A percentile compares a stretch with the other conserved stretches of the same genome.
Evolutionary conservation across 805 yeast genomes (phyloP).

Genomic region (Cyberlindnera veronae): DNA sequence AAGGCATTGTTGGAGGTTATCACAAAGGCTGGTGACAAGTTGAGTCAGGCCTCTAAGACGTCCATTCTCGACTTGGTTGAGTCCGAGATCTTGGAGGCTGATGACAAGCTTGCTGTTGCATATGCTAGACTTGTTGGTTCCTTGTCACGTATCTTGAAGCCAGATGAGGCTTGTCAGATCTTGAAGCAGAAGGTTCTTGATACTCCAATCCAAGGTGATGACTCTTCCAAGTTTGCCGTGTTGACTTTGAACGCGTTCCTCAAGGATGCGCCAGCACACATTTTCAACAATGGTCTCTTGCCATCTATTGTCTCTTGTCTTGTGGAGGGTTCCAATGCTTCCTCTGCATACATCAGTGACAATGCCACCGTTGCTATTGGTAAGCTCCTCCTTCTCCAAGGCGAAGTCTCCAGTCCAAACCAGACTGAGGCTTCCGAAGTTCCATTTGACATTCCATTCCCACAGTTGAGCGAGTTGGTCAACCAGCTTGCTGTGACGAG

Average conservation of each 20-base stretch:
- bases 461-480: slow-evolving; percentile 41
- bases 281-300: slow-evolving; percentile 50
- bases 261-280: slow-evolving; percentile 67
- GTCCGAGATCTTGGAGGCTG: slow-evolving; percentile 53
- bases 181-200: slow-evolving; percentile 56
- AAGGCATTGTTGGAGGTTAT: slow-evolving; percentile 83
- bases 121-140: slow-evolving; percentile 80
- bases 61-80: slow-evolving; percentile 71
- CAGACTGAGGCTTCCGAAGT: slow-evolving; percentile 25
- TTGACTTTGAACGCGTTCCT: slow-evolving; percentile 76
- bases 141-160: slow-evolving; percentile 59
- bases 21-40: slow-evolving; percentile 68
- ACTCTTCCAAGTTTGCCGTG: slow-evolving; percentile 58
- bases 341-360: slow-evolving; percentile 57
- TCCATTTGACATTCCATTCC: slow-evolving; percentile 41
- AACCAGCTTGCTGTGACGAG: slow-evolving; percentile 46
- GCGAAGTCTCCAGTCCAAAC: slow-evolving; percentile 37
- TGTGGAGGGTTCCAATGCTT: slow-evolving; percentile 38
- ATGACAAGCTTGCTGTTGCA: slow-evolving; percentile 65
- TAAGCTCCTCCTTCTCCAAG: slow-evolving; percentile 59
- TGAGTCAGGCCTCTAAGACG: slow-evolving; percentile 70
- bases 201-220: slow-evolving; percentile 37
- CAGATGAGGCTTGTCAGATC: slow-evolving; percentile 61
- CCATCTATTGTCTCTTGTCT: slow-evolving; percentile 49
- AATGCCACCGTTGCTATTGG: slow-evolving; percentile 80